A percentile compares a stretch with the other conserved stretches of the same genome.
phyloP scores from a whole-genome alignment of 352 stramenopile genomes.

The Phytophthora rubi region DNA sequence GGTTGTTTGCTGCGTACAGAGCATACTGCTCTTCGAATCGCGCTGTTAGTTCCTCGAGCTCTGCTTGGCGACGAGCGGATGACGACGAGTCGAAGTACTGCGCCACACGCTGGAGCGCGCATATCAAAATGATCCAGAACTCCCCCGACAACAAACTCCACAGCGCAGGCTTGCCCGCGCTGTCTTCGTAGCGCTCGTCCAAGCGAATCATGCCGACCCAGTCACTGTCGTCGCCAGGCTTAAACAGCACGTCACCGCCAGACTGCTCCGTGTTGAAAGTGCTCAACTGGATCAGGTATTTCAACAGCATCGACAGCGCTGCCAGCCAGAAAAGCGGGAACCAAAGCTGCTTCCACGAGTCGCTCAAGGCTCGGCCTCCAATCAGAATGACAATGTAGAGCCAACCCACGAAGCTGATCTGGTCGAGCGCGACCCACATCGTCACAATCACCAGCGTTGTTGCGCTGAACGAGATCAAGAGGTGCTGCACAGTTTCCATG shows the following conservation, averaged over 20 bases:
- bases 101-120: constrained; percentile 69
- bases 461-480: constrained; percentile 78
- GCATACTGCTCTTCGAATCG: constrained; percentile 62
- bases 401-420: constrained; percentile 68
- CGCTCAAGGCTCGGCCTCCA: constrained; percentile 53
- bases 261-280: constrained; percentile 50
- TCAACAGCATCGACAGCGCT: constrained; percentile 56
- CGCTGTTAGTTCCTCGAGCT: constrained; percentile 44
- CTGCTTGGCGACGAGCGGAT: constrained; percentile 38
- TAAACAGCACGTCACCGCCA: constrained; percentile 42
- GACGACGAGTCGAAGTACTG: constrained; percentile 75
- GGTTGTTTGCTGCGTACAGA: constrained; percentile 46
- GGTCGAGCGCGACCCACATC: constrained; percentile 68
- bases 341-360: constrained; percentile 77
- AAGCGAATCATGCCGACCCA: constrained; percentile 65
- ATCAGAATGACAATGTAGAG: constrained; percentile 76
- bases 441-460: constrained; percentile 70
- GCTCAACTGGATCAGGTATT: constrained; percentile 75
- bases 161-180: constrained; percentile 40
- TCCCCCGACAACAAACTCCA: constrained; percentile 63
- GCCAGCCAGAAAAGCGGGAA: constrained; percentile 85
- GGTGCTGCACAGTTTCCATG: constrained; percentile 64
- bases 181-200: constrained; percentile 47
- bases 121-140: constrained; percentile 79
- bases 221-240: constrained; percentile 56